Conservation (phyloP, 805 yeast species). For the Blastobotrys muscicola region DNA sequence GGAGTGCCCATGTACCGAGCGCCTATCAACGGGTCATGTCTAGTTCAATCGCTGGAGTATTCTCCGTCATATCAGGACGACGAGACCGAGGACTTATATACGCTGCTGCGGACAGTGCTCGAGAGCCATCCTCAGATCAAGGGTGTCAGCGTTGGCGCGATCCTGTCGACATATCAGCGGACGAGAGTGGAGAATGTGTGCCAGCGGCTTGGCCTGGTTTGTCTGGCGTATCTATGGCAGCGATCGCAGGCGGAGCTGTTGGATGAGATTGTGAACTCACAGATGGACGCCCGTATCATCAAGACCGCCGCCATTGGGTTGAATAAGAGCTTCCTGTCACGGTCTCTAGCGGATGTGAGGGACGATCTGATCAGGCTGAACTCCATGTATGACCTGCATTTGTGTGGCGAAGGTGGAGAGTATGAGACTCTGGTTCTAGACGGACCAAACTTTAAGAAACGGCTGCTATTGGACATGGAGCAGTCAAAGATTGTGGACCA, state of each 20-base stretch:
- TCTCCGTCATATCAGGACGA: conserved; percentile 43
- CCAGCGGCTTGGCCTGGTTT: conserved; percentile 53
- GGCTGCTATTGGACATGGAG: conserved; percentile 36
- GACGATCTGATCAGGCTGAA: conserved; percentile 50
- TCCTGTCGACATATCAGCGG: conserved; percentile 88
- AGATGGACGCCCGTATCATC: conserved; percentile 69
- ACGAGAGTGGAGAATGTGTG: conserved; percentile 91
- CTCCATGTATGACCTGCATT: conserved; percentile 65
- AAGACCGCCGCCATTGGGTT: conserved; percentile 94
- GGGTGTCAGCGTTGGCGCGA: conserved; percentile 94
- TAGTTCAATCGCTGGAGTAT: conserved; percentile 62
- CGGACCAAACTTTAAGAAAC: conserved; percentile 68
- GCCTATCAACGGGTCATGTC: conserved; percentile 51
- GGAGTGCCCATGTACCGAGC: conserved; percentile 74
- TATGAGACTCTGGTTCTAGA: conserved; percentile 89
- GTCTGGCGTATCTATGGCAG: conserved; percentile 84
- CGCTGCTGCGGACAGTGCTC: conserved; percentile 41
- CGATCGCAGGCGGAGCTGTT: conserved; percentile 70
- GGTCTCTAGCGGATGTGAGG: conserved; percentile 49
- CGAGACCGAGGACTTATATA: conserved; percentile 78
- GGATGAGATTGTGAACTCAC: conserved; percentile 65
- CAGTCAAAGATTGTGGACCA: conserved; percentile 36
- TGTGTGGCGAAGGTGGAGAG: conserved; percentile 99
- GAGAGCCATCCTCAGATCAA: conserved; percentile 56
- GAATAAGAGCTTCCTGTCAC: conserved; percentile 55